These are phyloP conservation scores for Zygoascus flipseniorum DNA, from an alignment of 805 yeast genomes.

Conservation along the genomic window DNA sequence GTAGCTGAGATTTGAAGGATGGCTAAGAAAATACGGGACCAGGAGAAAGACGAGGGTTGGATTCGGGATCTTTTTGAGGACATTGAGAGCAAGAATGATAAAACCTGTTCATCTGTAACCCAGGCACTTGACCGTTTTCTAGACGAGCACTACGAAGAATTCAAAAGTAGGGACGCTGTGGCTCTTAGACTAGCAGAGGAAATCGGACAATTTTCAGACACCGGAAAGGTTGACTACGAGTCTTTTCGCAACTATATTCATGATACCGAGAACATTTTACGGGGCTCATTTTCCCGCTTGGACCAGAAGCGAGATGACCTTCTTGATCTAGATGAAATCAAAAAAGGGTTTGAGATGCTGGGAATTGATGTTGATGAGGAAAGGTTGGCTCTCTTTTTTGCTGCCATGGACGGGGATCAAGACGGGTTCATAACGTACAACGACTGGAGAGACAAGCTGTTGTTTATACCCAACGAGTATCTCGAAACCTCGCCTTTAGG, in stretches of 20 bases:
- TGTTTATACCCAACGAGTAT: constrained; percentile 67
- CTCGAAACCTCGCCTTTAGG: constrained; percentile 40
- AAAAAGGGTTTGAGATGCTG: constrained; percentile 50
- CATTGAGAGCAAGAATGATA: neutral
- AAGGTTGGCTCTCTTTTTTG: constrained; percentile 49
- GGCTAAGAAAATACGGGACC: neutral
- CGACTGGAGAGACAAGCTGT: constrained; percentile 74
- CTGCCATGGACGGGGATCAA: constrained; percentile 43
- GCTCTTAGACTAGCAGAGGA: neutral
- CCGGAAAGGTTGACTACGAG: constrained; percentile 41
- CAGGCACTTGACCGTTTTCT: neutral
- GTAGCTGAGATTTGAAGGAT: neutral
- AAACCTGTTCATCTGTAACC: neutral
- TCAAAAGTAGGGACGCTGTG: neutral
- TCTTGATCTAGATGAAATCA: constrained; percentile 57
- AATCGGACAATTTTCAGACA: constrained; percentile 5
- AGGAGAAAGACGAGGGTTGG: neutral
- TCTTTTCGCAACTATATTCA: constrained; percentile 60
- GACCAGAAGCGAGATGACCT: constrained; percentile 70
- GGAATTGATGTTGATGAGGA: constrained; percentile 44
- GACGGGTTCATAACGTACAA: constrained; percentile 71
- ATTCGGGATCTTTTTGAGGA: neutral
- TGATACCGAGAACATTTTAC: constrained; percentile 64
- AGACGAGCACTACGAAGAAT: neutral
- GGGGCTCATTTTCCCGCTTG: constrained; percentile 55